Conservation (phyloP, 345 rosid species). For the Clausena lansium region DNA sequence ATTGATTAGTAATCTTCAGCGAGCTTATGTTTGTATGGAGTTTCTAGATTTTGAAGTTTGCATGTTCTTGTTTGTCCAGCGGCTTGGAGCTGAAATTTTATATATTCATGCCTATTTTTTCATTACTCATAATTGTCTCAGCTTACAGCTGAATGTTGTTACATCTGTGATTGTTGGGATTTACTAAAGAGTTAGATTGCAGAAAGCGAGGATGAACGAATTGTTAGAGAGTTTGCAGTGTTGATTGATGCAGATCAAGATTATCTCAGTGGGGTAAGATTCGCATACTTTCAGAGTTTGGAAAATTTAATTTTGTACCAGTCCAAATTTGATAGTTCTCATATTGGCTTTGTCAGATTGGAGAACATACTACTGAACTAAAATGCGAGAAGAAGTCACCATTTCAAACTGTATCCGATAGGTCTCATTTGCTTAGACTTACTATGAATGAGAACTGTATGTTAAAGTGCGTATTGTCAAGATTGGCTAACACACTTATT, state of each 20-base stretch:
- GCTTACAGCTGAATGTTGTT: constrained; percentile 1
- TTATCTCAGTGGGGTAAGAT: constrained; percentile 42
- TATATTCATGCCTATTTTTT: neutral
- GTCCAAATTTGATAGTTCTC: constrained; percentile 13
- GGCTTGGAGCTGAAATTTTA: neutral
- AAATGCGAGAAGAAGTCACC: constrained; percentile 22
- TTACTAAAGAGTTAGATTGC: constrained; percentile 45
- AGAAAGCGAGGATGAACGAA: constrained; percentile 83
- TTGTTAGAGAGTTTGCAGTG: constrained; percentile 63
- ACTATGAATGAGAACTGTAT: neutral
- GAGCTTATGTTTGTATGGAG: neutral
- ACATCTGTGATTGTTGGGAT: constrained; percentile 25
- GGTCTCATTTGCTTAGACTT: constrained; percentile 37
- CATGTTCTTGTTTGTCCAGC: neutral
- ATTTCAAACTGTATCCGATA: constrained; percentile 47
- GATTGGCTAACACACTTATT: neutral
- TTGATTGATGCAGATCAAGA: constrained; percentile 65
- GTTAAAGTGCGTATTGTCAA: neutral
- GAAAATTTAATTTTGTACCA: neutral
- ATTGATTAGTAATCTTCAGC: neutral
- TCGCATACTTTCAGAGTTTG: neutral
- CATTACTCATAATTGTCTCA: no score
- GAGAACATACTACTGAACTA: constrained; percentile 22
- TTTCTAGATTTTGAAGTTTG: neutral
- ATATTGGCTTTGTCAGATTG: constrained; percentile 32